These are phyloP conservation scores for Ilex aquifolium DNA, from an alignment of 257 asterid species.

Conservation along the genomic window DNA sequence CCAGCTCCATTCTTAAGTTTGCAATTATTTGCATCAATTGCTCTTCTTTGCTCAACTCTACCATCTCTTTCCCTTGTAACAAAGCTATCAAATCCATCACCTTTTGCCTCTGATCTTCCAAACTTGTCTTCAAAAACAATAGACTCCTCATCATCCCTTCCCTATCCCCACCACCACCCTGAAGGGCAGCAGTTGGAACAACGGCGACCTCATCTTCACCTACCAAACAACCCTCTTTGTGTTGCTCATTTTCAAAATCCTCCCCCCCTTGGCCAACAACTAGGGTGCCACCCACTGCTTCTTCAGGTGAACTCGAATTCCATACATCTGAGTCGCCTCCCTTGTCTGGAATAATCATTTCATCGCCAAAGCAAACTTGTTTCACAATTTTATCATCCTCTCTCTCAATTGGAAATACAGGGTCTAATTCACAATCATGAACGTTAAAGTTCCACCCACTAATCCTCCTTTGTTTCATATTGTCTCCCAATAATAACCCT, in stretches of 20 bases:
- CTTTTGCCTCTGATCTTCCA: conserved; percentile 47
- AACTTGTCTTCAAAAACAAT: conserved; percentile 39
- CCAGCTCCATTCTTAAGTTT: conserved; percentile 42
- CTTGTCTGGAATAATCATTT: conserved; percentile 26
- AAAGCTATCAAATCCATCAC: conserved; percentile 41
- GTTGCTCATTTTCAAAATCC: conserved; percentile 1
- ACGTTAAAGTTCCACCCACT: conserved; percentile 86
- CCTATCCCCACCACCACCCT: conserved; percentile 10
- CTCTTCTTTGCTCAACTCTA: conserved; percentile 38
- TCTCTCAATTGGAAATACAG: conserved; percentile 45
- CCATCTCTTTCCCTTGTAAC: conserved; percentile 20
- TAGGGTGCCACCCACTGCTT: conserved; percentile 4
- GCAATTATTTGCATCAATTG: conserved; percentile 38
- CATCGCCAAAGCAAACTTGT: conserved; percentile 33
- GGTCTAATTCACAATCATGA: conserved; percentile 63
- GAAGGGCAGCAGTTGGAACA: background rate
- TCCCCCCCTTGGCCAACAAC: background rate
- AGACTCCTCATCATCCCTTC: conserved; percentile 37
- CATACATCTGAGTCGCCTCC: conserved; percentile 7
- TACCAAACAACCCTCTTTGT: background rate
- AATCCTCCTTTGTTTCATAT: conserved; percentile 54
- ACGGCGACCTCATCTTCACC: background rate
- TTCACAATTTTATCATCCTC: conserved; percentile 15
- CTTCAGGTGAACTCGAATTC: conserved; percentile 4
- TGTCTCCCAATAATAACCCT: conserved; percentile 13